Conservation (phyloP, 2,329 filamentous ascomycete species). For the Diaporthe capsici region DNA sequence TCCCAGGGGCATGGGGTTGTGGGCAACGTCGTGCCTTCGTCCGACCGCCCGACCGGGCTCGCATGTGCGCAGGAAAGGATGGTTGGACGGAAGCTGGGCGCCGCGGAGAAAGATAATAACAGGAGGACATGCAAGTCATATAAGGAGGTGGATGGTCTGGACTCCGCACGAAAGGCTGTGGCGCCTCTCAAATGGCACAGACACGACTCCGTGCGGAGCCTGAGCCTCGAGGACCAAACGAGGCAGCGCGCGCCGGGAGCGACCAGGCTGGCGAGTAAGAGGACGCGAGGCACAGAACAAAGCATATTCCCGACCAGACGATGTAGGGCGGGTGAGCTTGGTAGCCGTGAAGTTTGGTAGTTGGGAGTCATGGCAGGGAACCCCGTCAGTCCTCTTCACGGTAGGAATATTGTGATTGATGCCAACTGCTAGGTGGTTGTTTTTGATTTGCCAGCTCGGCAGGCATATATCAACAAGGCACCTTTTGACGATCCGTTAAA, state of each 20-base stretch:
- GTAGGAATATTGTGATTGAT: background rate
- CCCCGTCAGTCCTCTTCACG: background rate
- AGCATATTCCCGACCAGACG: background rate
- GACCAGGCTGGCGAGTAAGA: constrained; percentile 10
- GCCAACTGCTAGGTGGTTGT: background rate
- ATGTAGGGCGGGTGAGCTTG: background rate
- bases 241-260: constrained; percentile 9
- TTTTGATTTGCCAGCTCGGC: background rate
- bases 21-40: background rate
- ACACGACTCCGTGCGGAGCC: constrained; percentile 19
- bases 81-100: background rate
- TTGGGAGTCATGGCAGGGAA: background rate
- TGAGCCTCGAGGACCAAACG: background rate
- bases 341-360: background rate
- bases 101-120: background rate
- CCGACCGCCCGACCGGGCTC: background rate
- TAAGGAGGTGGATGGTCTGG: background rate
- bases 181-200: background rate
- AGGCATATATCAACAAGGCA: background rate
- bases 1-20: background rate
- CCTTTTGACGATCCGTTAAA: background rate
- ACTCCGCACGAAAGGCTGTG: background rate
- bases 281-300: background rate
- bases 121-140: background rate
- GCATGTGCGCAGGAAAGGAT: background rate